Base-by-base conservation (phyloP, 2,329 filamentous ascomycete genomes). In the Thielaviopsis euricoi region DNA sequence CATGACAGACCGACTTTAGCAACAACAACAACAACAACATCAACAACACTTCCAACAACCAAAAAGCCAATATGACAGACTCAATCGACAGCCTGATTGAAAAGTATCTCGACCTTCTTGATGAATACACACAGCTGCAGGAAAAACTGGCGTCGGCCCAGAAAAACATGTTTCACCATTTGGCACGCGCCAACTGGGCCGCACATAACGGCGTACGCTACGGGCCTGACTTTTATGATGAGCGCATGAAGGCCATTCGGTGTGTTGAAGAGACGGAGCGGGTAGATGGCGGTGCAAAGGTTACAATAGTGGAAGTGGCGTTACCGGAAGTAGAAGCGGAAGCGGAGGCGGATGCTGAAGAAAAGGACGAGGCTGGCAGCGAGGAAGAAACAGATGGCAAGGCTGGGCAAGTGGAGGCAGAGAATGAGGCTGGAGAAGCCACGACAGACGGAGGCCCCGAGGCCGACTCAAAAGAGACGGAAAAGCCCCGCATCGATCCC, bases 161-260 rank as follows among this genome's bases (percentile, higher is more conserved):
- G 62, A 71, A 76, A 21, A 70, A 71, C 55, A 75, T 86, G 62
- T 79, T 75, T 65, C 76, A 78, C 58, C 71, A 73, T 62, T 74
- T 90, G 48, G 83, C 86, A n/a, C 79, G 86, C 59, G 86, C 87
- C 61, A 89, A 89, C 70, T 89, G 87, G 69, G 73, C 79, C 26
- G 80, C 79, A n/a, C 75, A 80, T 65, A 73, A 79, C 13, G 78
- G 82, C 33, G 67, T 80, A 61, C 74, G 80, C 49, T 89, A 85
- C 66, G 86, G 85, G 2, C 76, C 74, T 62, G 83, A 87, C 64
- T 78, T 80, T 65, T 91, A 87, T 66, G 85, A 90, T 67, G 78
- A 81, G 62, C 77, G 86, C 52, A 87, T 88, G 81, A 81, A 81
- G 66, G 83, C 85, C 2, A 69, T 68, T 22, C 71, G 78, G 56